These are phyloP conservation scores for Rhinocladiella mackenziei DNA, from an alignment of 2,329 filamentous ascomycete genomes.

Conservation along the genomic window DNA sequence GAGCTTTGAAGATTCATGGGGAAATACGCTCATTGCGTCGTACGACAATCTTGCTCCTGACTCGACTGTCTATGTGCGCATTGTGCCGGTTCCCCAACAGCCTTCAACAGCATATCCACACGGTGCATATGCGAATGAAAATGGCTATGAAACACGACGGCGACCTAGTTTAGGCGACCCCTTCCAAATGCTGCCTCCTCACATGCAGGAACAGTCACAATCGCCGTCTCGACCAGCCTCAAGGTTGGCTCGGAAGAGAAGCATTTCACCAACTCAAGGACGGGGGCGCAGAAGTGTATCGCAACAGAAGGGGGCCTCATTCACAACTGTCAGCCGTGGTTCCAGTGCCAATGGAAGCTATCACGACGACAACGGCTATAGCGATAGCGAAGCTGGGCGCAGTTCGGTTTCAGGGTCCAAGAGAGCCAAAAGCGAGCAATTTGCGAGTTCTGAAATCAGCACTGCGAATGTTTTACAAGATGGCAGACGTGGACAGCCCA, in stretches of 20 bases:
- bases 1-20: slow-evolving; percentile 88
- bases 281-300: slow-evolving; percentile 75
- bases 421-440: slow-evolving; percentile 73
- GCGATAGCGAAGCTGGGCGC: slow-evolving; percentile 78
- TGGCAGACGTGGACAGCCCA: slow-evolving; percentile 88
- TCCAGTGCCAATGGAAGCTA: slow-evolving; percentile 56
- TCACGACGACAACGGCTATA: slow-evolving; percentile 76
- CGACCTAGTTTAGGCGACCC: slow-evolving; percentile 58
- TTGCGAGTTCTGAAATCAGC: slow-evolving; percentile 94
- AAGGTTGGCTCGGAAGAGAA: slow-evolving; percentile 69
- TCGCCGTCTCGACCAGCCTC: slow-evolving; percentile 66
- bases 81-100: slow-evolving; percentile 58
- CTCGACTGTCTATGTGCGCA: slow-evolving; percentile 89
- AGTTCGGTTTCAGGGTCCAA: slow-evolving; percentile 68
- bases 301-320: slow-evolving; percentile 67
- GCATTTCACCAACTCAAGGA: slow-evolving; percentile 66
- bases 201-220: slow-evolving; percentile 55
- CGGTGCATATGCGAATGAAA: slow-evolving; percentile 45
- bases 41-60: slow-evolving; percentile 94
- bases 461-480: slow-evolving; percentile 98
- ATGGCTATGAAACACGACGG: slow-evolving; percentile 52
- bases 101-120: slow-evolving; percentile 46
- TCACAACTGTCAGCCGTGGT: slow-evolving; percentile 60
- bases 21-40: slow-evolving; percentile 86
- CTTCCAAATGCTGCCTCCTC: slow-evolving; percentile 60